Evolutionary conservation across 2,329 filamentous ascomycete species (phyloP).

Genomic region (Talaromyces verruculosus): DNA sequence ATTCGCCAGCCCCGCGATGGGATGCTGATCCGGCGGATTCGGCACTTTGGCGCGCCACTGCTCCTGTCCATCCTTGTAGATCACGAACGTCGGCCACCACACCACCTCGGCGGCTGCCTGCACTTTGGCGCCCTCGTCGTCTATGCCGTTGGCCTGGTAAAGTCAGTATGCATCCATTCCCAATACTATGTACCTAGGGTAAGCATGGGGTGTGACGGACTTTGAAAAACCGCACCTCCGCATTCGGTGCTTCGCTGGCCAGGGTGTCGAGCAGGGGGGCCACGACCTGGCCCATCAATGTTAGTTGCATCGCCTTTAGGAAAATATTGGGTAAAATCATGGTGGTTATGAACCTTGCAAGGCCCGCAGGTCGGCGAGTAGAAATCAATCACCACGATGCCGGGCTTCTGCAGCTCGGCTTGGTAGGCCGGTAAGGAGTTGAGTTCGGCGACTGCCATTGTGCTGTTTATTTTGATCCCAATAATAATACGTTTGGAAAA

Average conservation of each 20-base stretch:
- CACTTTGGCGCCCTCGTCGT: neutral
- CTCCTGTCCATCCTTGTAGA: constrained; percentile 4
- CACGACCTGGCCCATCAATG: neutral
- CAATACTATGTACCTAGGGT: too few relatives aligned
- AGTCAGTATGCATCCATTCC: neutral
- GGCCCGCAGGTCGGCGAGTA: constrained; percentile 9
- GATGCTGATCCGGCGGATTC: constrained; percentile 11
- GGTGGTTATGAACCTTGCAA: neutral
- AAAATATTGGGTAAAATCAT: too few relatives aligned
- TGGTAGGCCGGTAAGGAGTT: constrained; percentile 6
- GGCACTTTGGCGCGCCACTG: constrained; percentile 14
- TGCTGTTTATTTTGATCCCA: too few relatives aligned
- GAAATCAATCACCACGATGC: constrained; percentile 11
- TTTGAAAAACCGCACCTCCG: neutral
- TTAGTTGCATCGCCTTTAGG: neutral
- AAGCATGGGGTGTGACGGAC: neutral
- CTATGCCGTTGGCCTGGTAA: neutral
- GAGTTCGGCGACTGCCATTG: neutral
- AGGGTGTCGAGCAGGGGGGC: neutral
- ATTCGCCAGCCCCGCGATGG: neutral
- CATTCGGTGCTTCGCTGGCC: neutral
- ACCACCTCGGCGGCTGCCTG: constrained; percentile 3
- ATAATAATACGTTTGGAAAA: too few relatives aligned
- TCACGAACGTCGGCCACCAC: constrained; percentile 11
- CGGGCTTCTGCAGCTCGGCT: constrained; percentile 2